Evolutionary conservation across 352 stramenopile genomes (phyloP).

Genomic region (Pythium phragmiticola): DNA sequence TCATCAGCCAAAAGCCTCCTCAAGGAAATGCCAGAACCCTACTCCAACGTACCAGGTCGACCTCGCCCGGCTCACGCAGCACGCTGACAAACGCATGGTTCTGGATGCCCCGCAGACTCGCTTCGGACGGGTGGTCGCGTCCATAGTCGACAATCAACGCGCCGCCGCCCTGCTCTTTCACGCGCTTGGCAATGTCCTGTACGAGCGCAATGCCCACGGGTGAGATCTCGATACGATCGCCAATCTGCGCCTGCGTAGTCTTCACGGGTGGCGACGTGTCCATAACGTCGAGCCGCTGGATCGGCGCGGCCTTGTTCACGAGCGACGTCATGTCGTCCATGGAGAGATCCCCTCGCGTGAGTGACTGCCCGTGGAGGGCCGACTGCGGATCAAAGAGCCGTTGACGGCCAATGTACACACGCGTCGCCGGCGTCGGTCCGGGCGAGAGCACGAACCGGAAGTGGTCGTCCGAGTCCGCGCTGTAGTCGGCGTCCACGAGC

Average conservation of each 20-base stretch:
- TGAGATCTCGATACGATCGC: slow-evolving; percentile 93
- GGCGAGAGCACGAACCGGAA: slow-evolving; percentile 94
- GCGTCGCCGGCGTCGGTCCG: slow-evolving; percentile 86
- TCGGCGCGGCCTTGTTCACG: slow-evolving; percentile 25
- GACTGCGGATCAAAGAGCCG: slow-evolving; percentile 71
- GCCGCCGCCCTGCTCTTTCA: slow-evolving; percentile 80
- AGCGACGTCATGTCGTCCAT: slow-evolving; percentile 18
- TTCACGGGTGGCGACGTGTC: slow-evolving; percentile 45
- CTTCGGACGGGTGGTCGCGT: slow-evolving; percentile 84
- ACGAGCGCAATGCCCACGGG: slow-evolving; percentile 89
- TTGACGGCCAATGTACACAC: slow-evolving; percentile 85
- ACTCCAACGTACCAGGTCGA: slow-evolving; percentile 79
- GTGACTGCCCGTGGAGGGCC: slow-evolving; percentile 28
- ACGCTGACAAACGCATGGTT: slow-evolving; percentile 94
- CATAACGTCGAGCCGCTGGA: slow-evolving; percentile 56
- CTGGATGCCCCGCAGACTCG: slow-evolving; percentile 94
- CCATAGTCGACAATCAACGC: slow-evolving; percentile 96
- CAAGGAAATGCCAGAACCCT: not conserved
- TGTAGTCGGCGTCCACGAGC: slow-evolving; percentile 90
- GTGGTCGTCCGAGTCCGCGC: slow-evolving; percentile 72
- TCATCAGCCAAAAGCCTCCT: not conserved
- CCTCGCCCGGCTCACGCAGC: slow-evolving; percentile 88
- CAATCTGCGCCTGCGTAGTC: slow-evolving; percentile 56
- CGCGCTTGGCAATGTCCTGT: slow-evolving; percentile 90
- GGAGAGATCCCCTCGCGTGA: slow-evolving; percentile 12